A percentile compares a stretch with the other conserved stretches of the same genome.
Evolutionary conservation across 2,329 filamentous ascomycete species (phyloP).

Genomic region (Stenocarpella maydis): DNA sequence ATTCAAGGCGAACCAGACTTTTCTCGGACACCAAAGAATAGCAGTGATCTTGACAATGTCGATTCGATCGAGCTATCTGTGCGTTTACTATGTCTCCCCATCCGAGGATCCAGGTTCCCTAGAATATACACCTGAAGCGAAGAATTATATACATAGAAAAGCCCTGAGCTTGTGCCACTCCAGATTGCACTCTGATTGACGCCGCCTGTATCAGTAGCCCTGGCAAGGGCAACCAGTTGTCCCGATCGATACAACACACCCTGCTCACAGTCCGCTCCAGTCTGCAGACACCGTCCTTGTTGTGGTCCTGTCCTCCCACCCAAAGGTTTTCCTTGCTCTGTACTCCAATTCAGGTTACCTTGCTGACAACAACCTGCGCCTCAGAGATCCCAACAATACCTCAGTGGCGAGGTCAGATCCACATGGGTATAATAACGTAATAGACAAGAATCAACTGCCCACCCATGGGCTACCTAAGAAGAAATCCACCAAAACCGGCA

Average conservation of each 20-base stretch:
- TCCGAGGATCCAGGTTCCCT: neutral
- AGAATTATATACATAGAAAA: neutral
- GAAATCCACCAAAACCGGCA: neutral
- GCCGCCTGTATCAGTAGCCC: neutral
- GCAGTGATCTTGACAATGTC: neutral
- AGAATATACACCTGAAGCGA: constrained; percentile 8
- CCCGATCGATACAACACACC: neutral
- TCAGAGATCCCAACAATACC: neutral
- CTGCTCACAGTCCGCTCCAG: neutral
- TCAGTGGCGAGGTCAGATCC: neutral
- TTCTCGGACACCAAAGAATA: neutral
- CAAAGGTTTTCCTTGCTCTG: neutral
- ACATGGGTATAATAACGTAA: constrained; percentile 1
- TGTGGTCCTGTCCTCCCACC: neutral
- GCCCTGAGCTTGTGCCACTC: neutral
- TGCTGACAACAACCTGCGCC: neutral
- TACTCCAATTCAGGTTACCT: neutral
- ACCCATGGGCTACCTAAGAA: neutral
- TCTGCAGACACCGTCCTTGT: neutral
- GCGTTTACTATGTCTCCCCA: neutral
- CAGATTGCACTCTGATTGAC: neutral
- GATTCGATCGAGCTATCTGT: constrained; percentile 7
- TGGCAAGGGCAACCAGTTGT: neutral
- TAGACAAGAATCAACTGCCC: neutral
- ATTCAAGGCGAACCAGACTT: constrained; percentile 1